Evolutionary conservation across 768 basidiomycete genomes (phyloP), one percentile per base, ranked within the genome.

Genomic region (Kwoniella shandongensis): DNA sequence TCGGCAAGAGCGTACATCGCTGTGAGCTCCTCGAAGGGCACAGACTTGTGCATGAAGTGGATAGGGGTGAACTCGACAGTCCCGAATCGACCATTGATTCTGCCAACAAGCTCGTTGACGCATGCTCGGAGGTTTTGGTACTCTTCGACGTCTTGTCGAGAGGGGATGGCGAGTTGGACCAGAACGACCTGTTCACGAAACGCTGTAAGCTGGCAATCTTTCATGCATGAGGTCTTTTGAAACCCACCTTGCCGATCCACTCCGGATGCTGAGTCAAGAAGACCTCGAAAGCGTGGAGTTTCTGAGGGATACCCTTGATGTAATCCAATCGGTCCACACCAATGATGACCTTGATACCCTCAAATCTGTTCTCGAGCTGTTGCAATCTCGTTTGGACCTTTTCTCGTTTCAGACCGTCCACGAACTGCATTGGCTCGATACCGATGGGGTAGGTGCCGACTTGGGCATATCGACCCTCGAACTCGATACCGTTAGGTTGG

Each of bases 1-100:
- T 98, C 96, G 72, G 89, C 90, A 68, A 97, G 83, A 20, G 94
- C 91, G 73, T 98, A 99, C 52, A 99, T 83, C n/a, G 96, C 96
- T 57, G 91, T 93, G 7, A 99, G 83, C 73, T 99, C 96, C 73
- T 96, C 90, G 72, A 97, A 93, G 0, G 85, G 79, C 51, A 98
- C 80, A 62, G 86, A 88, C 78, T 93, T 93, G 83, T 98, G 94
- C 90, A 98, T 91, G 78, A 96, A 98, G 78, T 98, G 96, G 59
- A 99, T 98, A 5, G 96, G 96, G 91, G 97, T 96, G 76, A 94
- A 98, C 67, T 99, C 96, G 72, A 98, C 92, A 1, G 96, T 98
- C 27, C 96, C 96, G 70, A 99, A 99, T 8, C 92, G 88, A 7
- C 96, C 96, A 74, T 99, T 99, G 79, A 99, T 98, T 23, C 94